phyloP scores from a whole-genome alignment of 2,329 filamentous ascomycete genomes.

The Alternaria sp. region DNA sequence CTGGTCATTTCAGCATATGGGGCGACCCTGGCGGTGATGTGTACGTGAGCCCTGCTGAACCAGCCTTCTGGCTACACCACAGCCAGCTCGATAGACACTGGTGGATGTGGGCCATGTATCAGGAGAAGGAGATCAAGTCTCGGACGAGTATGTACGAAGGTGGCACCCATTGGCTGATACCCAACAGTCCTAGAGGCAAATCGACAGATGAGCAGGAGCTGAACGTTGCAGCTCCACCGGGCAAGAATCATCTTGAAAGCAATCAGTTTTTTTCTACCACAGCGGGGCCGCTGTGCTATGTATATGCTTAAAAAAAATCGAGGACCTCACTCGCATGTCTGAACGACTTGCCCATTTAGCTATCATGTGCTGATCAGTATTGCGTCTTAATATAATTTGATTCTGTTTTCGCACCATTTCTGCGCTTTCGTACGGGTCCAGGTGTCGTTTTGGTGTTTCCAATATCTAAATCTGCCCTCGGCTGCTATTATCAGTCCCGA shows the following conservation, averaged over 20 bases:
- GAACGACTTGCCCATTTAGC: background rate
- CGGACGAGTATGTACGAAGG: constrained; percentile 50
- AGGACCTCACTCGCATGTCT: no score
- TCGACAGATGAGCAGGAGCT: constrained; percentile 42
- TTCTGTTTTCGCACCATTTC: background rate
- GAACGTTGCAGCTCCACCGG: constrained; percentile 34
- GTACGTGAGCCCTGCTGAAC: constrained; percentile 58
- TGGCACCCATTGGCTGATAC: constrained; percentile 56
- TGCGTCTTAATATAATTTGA: no score
- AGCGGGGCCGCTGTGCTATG: constrained; percentile 45
- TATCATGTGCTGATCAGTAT: background rate
- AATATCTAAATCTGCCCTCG: background rate
- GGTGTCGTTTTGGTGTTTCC: background rate
- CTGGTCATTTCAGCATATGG: constrained; percentile 57
- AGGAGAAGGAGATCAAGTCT: constrained; percentile 41
- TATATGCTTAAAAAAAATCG: constrained; percentile 35
- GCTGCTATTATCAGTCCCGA: background rate
- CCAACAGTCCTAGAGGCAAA: constrained; percentile 53
- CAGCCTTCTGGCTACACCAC: constrained; percentile 60
- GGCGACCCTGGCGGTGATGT: constrained; percentile 57
- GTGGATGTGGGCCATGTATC: constrained; percentile 60
- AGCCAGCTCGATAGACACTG: constrained; percentile 59
- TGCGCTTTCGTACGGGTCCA: background rate
- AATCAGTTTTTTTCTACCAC: constrained; percentile 43
- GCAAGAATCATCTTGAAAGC: constrained; percentile 32